Conservation (phyloP, 257 asterid species). For the Salvia miltiorrhiza region DNA sequence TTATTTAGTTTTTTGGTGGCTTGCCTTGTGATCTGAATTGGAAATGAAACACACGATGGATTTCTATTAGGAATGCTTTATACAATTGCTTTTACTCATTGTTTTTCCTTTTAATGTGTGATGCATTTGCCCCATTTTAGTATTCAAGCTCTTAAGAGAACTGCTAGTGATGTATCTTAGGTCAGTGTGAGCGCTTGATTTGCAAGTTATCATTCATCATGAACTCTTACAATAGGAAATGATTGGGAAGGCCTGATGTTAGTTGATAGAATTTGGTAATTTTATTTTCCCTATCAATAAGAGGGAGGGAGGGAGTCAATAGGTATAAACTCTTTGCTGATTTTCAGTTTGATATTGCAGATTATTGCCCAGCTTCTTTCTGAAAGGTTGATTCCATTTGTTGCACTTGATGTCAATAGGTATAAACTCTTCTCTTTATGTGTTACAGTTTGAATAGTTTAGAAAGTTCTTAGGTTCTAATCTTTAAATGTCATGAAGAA, state of each 20-base stretch:
- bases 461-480: too few species aligned
- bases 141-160: not conserved
- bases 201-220: not conserved
- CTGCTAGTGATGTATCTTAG: not conserved
- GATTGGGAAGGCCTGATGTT: not conserved
- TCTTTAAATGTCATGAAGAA: too few species aligned
- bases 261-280: not conserved
- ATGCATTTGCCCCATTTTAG: not conserved
- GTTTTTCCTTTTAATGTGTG: not conserved
- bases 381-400: conserved; percentile 96
- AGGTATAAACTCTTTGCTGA: too few species aligned
- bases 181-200: not conserved
- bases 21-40: conserved; percentile 5
- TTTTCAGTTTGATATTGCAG: conserved; percentile 40
- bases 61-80: not conserved
- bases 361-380: conserved; percentile 99
- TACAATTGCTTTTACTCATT: not conserved
- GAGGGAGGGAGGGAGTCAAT: too few species aligned
- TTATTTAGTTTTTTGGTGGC: not conserved
- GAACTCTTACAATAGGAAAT: not conserved
- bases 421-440: conserved; percentile 19
- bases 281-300: not conserved
- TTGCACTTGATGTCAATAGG: conserved; percentile 99
- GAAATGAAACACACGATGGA: not conserved
- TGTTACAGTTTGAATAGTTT: too few species aligned